These are phyloP conservation scores for Neurospora sp. DNA, from an alignment of 495 filamentous ascomycete species.

Conservation along the genomic window DNA sequence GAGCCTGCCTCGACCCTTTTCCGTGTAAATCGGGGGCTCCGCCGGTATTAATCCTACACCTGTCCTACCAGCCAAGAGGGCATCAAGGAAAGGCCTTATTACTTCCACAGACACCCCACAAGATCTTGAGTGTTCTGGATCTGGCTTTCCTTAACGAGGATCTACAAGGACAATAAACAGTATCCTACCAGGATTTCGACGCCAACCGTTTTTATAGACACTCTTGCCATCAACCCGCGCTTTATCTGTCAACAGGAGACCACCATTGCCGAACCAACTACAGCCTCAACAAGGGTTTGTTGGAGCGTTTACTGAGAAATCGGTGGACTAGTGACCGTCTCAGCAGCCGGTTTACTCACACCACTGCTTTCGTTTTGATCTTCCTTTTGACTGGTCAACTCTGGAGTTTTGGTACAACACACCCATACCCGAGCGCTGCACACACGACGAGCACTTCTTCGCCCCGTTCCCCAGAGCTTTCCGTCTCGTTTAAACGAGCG, in stretches of 20 bases:
- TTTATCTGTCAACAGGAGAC: neutral
- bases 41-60: slow-evolving; percentile 42
- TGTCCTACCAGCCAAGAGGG: slow-evolving; percentile 37
- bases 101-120: slow-evolving; percentile 33
- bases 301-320: slow-evolving; percentile 4
- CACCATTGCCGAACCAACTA: neutral
- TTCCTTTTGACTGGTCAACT: slow-evolving; percentile 20
- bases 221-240: neutral
- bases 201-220: neutral
- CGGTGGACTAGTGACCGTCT: slow-evolving; percentile 5
- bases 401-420: slow-evolving; percentile 18
- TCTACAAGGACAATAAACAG: neutral
- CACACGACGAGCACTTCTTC: neutral
- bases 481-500: slow-evolving; percentile 13
- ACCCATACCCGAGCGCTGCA: slow-evolving; percentile 2
- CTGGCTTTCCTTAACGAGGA: neutral
- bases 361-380: slow-evolving; percentile 20
- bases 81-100: slow-evolving; percentile 33
- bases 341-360: neutral
- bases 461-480: neutral
- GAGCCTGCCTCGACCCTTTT: slow-evolving; percentile 40
- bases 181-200: neutral
- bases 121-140: slow-evolving; percentile 8
- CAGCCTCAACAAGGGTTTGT: neutral
- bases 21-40: slow-evolving; percentile 34